Base-by-base conservation (phyloP, 371 early-diverging fungal species). In the Dichotomocladium elegans region DNA sequence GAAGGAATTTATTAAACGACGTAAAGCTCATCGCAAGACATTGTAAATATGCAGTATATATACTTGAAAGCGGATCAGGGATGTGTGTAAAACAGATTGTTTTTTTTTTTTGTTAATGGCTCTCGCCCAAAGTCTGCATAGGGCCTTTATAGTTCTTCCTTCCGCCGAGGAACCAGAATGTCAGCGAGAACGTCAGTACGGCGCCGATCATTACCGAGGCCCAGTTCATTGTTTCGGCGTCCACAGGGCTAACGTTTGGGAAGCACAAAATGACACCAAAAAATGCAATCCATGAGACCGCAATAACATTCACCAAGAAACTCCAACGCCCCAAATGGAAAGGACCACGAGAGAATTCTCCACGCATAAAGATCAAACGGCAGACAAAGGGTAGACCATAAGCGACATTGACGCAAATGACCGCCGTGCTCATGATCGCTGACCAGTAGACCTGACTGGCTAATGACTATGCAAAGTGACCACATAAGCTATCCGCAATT, bases 341-440 rank as follows among this genome's bases (percentile, higher is more conserved):
- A n/a, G 61, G 61, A 3, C 66, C 66, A 33, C 34, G 51, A 24
- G 19, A 27, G 42, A 51, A 26, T 7, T 45, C 41, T 27, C 46
- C 15, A n/a, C 55, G 58, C 31, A 51, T 58, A 52, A 54, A 66
- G 8, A 66, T 43, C 17, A 66, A 41, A 7, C 66, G 66, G 28
- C 66, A 66, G 29, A 66, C 51, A 17, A 58, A 55, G 4, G 66
- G 66, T 10, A 61, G 41, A 35, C 63, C 63, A 34, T 65, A 65
- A 0, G 66, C 46, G 15, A 58, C 53, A 27, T 49, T 63, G 27
- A 63, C 54, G 29, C 49, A 48, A 40, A 64, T 57, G 3, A 64
- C 65, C 7, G 59, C 60, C 8, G 58, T 50, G 19, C 50, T 51
- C 53, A 64, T 47, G 26, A 64, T 57, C 15, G 61, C 61, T 22